These are phyloP conservation scores for Rhodocollybia butyracea DNA, from an alignment of 768 basidiomycete genomes.

Conservation along the genomic window DNA sequence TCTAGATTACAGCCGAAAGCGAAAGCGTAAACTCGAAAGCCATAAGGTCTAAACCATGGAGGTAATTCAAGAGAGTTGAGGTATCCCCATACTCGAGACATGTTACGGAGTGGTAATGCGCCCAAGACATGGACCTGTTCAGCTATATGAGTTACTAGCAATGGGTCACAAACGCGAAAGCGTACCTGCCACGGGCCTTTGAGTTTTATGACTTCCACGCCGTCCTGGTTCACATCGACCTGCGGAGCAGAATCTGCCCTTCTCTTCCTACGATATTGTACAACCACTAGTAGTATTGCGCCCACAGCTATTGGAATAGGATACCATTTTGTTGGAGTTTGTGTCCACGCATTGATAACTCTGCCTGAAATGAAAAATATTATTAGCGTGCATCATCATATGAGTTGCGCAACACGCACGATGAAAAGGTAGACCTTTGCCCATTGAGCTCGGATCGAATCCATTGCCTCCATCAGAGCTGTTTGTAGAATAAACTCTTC, in stretches of 20 bases:
- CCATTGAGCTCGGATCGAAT: constrained; percentile 17
- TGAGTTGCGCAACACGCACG: constrained; percentile 32
- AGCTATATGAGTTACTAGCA: neutral
- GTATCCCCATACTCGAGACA: constrained; percentile 98
- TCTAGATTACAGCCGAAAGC: constrained; percentile 94
- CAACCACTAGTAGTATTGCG: constrained; percentile 76
- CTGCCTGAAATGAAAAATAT: constrained; percentile 34
- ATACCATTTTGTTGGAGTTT: constrained; percentile 93
- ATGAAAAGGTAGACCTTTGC: constrained; percentile 44
- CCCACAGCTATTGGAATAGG: constrained; percentile 90
- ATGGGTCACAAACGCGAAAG: constrained; percentile 6
- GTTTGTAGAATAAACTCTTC: constrained; percentile 36
- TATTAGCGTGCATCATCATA: neutral
- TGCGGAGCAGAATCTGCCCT: constrained; percentile 46
- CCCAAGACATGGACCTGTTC: constrained; percentile 91
- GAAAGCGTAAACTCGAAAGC: constrained; percentile 79
- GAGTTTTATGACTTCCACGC: constrained; percentile 73
- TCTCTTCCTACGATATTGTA: constrained; percentile 68
- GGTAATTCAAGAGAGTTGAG: constrained; percentile 91
- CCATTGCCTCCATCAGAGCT: constrained; percentile 20
- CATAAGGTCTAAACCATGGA: constrained; percentile 91
- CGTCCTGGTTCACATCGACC: constrained; percentile 79
- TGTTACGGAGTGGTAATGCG: constrained; percentile 88
- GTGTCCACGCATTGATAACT: constrained; percentile 74
- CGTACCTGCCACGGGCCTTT: constrained; percentile 93